Percentiles rank a stretch among this genome's conserved stretches.
Conservation (phyloP, 768 basidiomycete species). For the Auriculariales sp. region DNA sequence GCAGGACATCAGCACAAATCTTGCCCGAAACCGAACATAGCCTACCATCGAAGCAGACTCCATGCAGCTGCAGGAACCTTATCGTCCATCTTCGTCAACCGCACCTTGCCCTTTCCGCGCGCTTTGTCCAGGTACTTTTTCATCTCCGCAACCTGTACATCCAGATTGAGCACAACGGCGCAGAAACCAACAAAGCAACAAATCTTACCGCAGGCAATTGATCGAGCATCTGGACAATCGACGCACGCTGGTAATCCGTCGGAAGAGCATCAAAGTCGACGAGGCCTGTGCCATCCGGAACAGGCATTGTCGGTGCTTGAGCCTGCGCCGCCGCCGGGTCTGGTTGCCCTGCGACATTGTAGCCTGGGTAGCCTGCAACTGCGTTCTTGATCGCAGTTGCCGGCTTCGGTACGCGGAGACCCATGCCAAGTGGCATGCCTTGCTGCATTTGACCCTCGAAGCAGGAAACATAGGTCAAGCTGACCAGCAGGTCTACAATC, state of each 20-base stretch:
- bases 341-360: constrained; percentile 3
- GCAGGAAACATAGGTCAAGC: constrained; percentile 43
- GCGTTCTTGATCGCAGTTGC: not conserved
- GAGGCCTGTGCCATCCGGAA: constrained; percentile 21
- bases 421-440: constrained; percentile 46
- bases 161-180: not conserved
- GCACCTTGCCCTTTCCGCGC: constrained; percentile 37
- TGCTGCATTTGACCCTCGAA: constrained; percentile 37
- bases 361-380: not conserved
- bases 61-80: constrained; percentile 43
- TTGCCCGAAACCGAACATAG: constrained; percentile 4
- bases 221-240: constrained; percentile 29
- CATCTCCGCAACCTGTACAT: constrained; percentile 36
- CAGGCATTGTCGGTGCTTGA: not conserved
- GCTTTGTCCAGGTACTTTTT: constrained; percentile 39
- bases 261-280: constrained; percentile 38
- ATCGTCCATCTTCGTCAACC: constrained; percentile 35
- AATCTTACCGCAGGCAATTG: constrained; percentile 32
- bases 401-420: constrained; percentile 35
- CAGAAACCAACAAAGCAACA: not conserved
- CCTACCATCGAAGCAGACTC: constrained; percentile 54
- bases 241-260: constrained; percentile 28
- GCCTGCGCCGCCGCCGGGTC: not conserved
- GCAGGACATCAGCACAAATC: not conserved
- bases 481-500: constrained; percentile 55